Evolutionary conservation across 2,329 filamentous ascomycete genomes (phyloP).

Genomic region (Hysterium pulicare): DNA sequence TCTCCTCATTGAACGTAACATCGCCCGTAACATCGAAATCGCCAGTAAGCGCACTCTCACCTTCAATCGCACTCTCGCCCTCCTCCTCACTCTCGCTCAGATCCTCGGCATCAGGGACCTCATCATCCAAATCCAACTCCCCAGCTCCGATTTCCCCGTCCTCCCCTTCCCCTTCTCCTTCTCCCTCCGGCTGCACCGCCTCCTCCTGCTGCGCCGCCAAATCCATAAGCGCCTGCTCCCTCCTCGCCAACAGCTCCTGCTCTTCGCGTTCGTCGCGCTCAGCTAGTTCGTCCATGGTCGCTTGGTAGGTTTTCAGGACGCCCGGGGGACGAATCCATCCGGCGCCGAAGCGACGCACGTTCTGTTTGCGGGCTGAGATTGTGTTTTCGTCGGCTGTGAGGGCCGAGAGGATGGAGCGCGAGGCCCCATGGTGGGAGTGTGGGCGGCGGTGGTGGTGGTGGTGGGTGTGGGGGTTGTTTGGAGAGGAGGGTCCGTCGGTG

Average conservation of each 20-base stretch:
- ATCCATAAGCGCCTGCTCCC: constrained; percentile 70
- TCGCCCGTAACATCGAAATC: constrained; percentile 52
- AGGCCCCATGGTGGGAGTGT: constrained; percentile 40
- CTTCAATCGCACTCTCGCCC: constrained; percentile 49
- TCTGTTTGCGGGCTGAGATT: constrained; percentile 71
- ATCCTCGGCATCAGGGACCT: constrained; percentile 33
- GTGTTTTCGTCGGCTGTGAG: constrained; percentile 74
- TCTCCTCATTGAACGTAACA: constrained; percentile 51
- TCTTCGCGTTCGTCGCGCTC: constrained; percentile 89
- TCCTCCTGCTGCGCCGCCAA: constrained; percentile 59
- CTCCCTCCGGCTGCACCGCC: constrained; percentile 37
- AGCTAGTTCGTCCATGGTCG: constrained; percentile 81
- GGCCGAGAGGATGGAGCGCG: constrained; percentile 63
- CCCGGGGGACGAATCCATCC: constrained; percentile 89
- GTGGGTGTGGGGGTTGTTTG: constrained; percentile 15
- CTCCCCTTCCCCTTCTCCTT: constrained; percentile 38
- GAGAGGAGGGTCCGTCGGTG: not conserved
- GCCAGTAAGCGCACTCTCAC: constrained; percentile 46
- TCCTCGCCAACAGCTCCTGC: constrained; percentile 68
- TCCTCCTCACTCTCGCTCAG: constrained; percentile 42
- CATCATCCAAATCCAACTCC: constrained; percentile 41
- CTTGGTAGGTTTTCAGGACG: constrained; percentile 82
- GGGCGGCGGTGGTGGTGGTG: constrained; percentile 15
- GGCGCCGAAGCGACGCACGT: constrained; percentile 82
- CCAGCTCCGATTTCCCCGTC: constrained; percentile 34